Conservation (phyloP, 2,329 filamentous ascomycete species). For the Clonostachys rosea region DNA sequence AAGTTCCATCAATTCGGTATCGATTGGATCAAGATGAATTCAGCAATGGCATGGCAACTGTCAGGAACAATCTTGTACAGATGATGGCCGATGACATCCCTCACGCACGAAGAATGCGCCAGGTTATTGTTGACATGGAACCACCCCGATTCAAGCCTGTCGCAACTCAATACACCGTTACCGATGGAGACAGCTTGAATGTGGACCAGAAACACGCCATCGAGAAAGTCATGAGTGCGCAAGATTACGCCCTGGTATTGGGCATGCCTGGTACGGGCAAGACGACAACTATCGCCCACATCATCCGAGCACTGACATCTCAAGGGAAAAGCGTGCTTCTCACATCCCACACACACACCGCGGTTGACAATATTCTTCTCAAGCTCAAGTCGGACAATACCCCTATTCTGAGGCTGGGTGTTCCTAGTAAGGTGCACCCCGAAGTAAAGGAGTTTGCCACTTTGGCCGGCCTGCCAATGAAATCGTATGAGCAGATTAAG, state of each 20-base stretch:
- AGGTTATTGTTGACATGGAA: slow-evolving; percentile 73
- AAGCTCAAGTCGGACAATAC: slow-evolving; percentile 81
- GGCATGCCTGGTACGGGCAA: slow-evolving; percentile 99
- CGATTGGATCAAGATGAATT: slow-evolving; percentile 97
- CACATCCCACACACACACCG: slow-evolving; percentile 95
- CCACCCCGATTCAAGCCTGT: slow-evolving; percentile 68
- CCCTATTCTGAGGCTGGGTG: slow-evolving; percentile 79
- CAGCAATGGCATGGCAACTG: slow-evolving; percentile 93
- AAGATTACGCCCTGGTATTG: slow-evolving; percentile 93
- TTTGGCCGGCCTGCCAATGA: slow-evolving; percentile 69
- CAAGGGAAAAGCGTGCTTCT: slow-evolving; percentile 90
- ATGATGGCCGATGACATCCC: slow-evolving; percentile 79
- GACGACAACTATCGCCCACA: slow-evolving; percentile 96
- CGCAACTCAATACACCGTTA: slow-evolving; percentile 59
- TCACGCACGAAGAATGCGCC: slow-evolving; percentile 67
- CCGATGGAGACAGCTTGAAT: slow-evolving; percentile 68
- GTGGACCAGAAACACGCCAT: slow-evolving; percentile 83
- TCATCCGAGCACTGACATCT: slow-evolving; percentile 83
- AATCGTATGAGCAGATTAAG: slow-evolving; percentile 77
- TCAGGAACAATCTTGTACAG: slow-evolving; percentile 89
- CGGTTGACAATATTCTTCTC: slow-evolving; percentile 94
- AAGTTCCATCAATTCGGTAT: slow-evolving; percentile 60
- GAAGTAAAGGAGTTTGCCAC: slow-evolving; percentile 84
- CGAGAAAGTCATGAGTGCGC: slow-evolving; percentile 90
- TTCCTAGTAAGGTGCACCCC: slow-evolving; percentile 78